phyloP scores from a whole-genome alignment of 352 stramenopile species.

The Peronosclerospora sorghi region DNA sequence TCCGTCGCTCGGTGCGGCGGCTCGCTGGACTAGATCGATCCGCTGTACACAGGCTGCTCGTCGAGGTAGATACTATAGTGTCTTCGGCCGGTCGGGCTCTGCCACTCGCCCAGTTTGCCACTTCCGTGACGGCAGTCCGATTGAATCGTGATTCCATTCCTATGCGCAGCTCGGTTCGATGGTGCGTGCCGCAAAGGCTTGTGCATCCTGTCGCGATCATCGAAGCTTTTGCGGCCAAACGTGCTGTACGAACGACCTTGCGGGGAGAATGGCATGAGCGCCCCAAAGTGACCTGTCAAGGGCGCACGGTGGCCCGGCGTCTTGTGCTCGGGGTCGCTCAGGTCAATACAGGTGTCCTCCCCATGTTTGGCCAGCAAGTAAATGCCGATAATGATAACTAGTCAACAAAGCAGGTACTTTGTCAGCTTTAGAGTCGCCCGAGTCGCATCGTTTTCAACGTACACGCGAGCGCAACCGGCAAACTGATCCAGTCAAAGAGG shows the following conservation, averaged over 20 bases:
- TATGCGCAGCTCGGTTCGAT: slow-evolving; percentile 11
- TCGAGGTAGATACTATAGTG: slow-evolving; percentile 13
- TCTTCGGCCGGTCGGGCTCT: slow-evolving; percentile 14
- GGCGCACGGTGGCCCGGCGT: slow-evolving; percentile 29
- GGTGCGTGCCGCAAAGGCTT: slow-evolving; percentile 25
- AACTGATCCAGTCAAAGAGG: slow-evolving; percentile 68
- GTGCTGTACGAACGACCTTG: slow-evolving; percentile 25
- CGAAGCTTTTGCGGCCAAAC: slow-evolving; percentile 33
- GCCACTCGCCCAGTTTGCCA: slow-evolving; percentile 13
- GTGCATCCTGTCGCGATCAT: slow-evolving; percentile 35
- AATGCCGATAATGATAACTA: slow-evolving; percentile 79
- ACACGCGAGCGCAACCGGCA: slow-evolving; percentile 70
- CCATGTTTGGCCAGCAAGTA: slow-evolving; percentile 74
- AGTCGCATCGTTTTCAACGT: slow-evolving; percentile 15
- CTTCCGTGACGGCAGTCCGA: slow-evolving; percentile 6
- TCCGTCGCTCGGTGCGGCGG: too few relatives aligned
- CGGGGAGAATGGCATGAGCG: slow-evolving; percentile 71
- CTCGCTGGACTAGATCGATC: slow-evolving; percentile 19
- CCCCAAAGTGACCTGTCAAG: slow-evolving; percentile 63
- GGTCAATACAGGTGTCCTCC: slow-evolving; percentile 36
- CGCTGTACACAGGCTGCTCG: slow-evolving; percentile 19
- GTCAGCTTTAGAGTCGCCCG: too few relatives aligned
- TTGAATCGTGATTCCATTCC: slow-evolving; percentile 13
- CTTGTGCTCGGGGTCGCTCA: slow-evolving; percentile 15
- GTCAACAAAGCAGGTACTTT: neutral